A percentile compares a stretch with the other conserved stretches of the same genome.
These are phyloP conservation scores for Tuber calosporum DNA, from an alignment of 495 filamentous ascomycete species.

Conservation along the genomic window DNA sequence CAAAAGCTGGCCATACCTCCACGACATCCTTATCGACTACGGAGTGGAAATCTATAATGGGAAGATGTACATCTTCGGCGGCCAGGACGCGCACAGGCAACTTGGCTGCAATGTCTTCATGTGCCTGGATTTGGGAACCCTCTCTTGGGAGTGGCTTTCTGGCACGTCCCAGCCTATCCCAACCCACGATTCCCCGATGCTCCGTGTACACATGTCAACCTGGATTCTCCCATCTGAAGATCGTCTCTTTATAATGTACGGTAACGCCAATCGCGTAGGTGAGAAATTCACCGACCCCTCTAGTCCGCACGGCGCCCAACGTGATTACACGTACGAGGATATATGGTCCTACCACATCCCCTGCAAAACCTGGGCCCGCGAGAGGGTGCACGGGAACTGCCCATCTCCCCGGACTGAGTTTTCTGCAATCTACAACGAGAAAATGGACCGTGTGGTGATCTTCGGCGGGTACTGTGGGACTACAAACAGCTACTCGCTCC, in stretches of 20 bases:
- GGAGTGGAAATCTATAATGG: slow-evolving; percentile 31
- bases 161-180: slow-evolving; percentile 26
- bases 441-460: slow-evolving; percentile 11
- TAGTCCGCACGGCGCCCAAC: slow-evolving; percentile 21
- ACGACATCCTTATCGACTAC: slow-evolving; percentile 21
- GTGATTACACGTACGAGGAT: slow-evolving; percentile 34
- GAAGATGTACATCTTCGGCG: slow-evolving; percentile 31
- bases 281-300: slow-evolving; percentile 16
- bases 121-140: slow-evolving; percentile 18
- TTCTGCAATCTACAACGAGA: slow-evolving; percentile 21
- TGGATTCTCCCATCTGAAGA: slow-evolving; percentile 28
- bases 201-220: slow-evolving; percentile 24
- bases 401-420: slow-evolving; percentile 32
- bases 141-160: slow-evolving; percentile 30
- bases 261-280: slow-evolving; percentile 34
- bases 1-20: slow-evolving; percentile 27
- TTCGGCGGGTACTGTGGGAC: slow-evolving; percentile 34
- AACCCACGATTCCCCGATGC: slow-evolving; percentile 27
- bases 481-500: slow-evolving; percentile 29
- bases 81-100: slow-evolving; percentile 31
- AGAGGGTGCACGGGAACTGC: slow-evolving; percentile 30
- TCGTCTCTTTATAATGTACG: slow-evolving; percentile 31
- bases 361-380: slow-evolving; percentile 27
- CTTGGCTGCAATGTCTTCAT: slow-evolving; percentile 34
- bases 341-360: slow-evolving; percentile 29